Conservation (phyloP, 2,329 filamentous ascomycete species). For the Botryotinia convoluta region DNA sequence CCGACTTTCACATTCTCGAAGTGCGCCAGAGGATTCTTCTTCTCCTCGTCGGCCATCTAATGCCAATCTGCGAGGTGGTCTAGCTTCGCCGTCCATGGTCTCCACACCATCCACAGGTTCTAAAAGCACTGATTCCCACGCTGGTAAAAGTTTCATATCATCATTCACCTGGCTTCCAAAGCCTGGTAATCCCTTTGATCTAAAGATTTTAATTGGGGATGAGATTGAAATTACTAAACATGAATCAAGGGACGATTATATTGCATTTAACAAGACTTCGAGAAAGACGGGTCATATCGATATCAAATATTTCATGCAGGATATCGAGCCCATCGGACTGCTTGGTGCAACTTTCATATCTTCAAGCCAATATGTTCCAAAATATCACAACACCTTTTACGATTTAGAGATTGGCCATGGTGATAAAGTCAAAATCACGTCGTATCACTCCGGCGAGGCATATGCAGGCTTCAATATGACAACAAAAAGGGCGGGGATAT, state of each 20-base stretch:
- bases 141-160: not conserved
- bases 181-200: not conserved
- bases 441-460: not conserved
- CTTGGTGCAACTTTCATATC: not conserved
- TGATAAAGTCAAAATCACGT: not conserved
- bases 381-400: not conserved
- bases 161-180: not conserved
- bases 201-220: not conserved
- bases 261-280: not conserved
- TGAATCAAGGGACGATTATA: not conserved
- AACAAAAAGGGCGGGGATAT: not conserved
- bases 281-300: not conserved
- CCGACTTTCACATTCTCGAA: not conserved
- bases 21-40: not conserved
- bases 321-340: not conserved
- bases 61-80: not conserved
- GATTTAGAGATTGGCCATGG: not conserved
- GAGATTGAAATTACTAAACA: not conserved
- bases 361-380: not conserved
- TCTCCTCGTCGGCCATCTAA: not conserved
- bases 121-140: not conserved
- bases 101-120: not conserved
- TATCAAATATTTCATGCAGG: not conserved
- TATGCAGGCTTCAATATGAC: not conserved
- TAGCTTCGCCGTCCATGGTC: not conserved